Evolutionary conservation across 495 filamentous ascomycete genomes (phyloP), one percentile per base, ranked within the genome.

Genomic region (Friedmanniomyces endolithicus): DNA sequence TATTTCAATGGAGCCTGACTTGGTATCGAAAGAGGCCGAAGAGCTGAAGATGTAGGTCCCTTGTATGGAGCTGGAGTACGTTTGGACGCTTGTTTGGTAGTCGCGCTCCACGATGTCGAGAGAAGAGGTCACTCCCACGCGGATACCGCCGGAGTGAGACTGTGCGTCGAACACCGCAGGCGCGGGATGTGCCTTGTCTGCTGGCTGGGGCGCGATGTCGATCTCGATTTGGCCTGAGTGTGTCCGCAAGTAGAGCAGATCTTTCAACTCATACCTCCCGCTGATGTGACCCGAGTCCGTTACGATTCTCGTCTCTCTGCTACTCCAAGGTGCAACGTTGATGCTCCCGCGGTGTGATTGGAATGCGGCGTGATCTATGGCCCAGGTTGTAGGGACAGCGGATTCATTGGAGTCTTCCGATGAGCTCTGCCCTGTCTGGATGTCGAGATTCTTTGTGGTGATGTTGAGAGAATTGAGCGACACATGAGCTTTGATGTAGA

Each of bases 21-120:
- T 29, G 0, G 63, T 40, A 3, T 33, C 44, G 9, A 70, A 24
- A 4, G 29, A 27, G 1, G 65, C 63, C 2, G 34, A 35, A 1
- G 57, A 60, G 49, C 66, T 66, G 48, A 66, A 66, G 50, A 70
- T 59, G 45, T 63, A 66, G 11, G 24, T 58, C 3, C 66, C 66
- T 11, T 41, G 31, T n/a, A 70, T 46, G 16, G 58, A 58, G 23
- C 63, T 63, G 17, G 56, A 57, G 12, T 27, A 52, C 0, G 61
- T 53, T 16, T 58, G 31, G 25, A 68, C 48, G 0, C 40, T 39
- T 17, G 63, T 61, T 7, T 57, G 53, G 53, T 67, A 70, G 52
- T 68, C 64, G 11, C 67, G 63, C 7, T 58, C 61, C 0, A 65
- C 63, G 33, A 67, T 62, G 6, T 45, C 46, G 29, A 33, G 19